Conservation (phyloP, 257 asterid species). For the Prunella vulgaris region DNA sequence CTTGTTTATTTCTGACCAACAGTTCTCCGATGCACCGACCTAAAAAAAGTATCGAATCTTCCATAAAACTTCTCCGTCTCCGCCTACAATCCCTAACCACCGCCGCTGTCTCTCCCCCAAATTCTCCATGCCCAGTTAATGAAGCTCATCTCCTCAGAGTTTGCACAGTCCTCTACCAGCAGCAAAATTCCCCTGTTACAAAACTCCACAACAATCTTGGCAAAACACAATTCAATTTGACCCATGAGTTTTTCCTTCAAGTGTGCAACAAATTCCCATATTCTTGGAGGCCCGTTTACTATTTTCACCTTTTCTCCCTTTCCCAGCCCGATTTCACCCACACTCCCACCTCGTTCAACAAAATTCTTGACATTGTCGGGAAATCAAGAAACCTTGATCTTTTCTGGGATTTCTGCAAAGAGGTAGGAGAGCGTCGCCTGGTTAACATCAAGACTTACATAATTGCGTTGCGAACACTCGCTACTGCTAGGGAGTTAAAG, state of each 20-base stretch:
- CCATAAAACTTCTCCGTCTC: conserved; percentile 27
- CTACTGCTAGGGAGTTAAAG: conserved; percentile 75
- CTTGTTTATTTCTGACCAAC: too few species aligned
- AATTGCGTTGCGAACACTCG: conserved; percentile 50
- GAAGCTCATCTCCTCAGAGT: conserved; percentile 68
- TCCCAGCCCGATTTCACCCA: conserved; percentile 54
- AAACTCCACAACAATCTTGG: conserved; percentile 56
- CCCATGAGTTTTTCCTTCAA: conserved; percentile 83
- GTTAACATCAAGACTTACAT: conserved; percentile 63
- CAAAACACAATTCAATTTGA: conserved; percentile 46
- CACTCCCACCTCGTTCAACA: conserved; percentile 70
- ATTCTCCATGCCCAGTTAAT: conserved; percentile 36
- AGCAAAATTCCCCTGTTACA: conserved; percentile 52
- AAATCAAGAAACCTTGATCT: conserved; percentile 81
- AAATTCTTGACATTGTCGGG: conserved; percentile 69
- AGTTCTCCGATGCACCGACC: conserved; percentile 24
- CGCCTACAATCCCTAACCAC: conserved; percentile 32
- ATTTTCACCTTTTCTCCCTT: conserved; percentile 50
- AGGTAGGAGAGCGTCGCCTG: conserved; percentile 52
- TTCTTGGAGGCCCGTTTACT: conserved; percentile 89
- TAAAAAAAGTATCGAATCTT: conserved; percentile 14
- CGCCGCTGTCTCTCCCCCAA: conserved; percentile 13
- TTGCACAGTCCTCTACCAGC: conserved; percentile 90
- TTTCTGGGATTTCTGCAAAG: conserved; percentile 65
- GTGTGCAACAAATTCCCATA: conserved; percentile 77